Evolutionary conservation across 441 rosid genomes (phyloP).

Genomic region (Euphorbia neoarborescens): DNA sequence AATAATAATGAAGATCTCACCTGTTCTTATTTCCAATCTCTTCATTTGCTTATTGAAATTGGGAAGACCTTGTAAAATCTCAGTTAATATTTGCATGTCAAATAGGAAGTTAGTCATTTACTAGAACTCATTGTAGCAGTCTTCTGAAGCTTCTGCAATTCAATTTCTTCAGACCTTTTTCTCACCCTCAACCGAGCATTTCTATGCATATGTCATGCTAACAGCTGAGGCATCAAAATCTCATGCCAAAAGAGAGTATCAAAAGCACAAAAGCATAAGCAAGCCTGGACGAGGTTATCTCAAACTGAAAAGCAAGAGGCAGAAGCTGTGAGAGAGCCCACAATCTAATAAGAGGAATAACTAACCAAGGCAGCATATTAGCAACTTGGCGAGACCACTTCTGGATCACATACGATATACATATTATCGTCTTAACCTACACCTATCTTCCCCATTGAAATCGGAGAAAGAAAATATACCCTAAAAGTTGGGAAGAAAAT

Average conservation of each 20-base stretch:
- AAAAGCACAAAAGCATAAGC: conserved; percentile 84
- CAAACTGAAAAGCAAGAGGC: conserved; percentile 90
- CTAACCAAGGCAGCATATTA: conserved; percentile 98
- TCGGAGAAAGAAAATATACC: conserved; percentile 30
- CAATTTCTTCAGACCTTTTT: conserved; percentile 77
- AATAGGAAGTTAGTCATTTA: conserved; percentile 5
- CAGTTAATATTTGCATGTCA: conserved; percentile 16
- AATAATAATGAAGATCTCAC: conserved; percentile 27
- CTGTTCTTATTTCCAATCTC: conserved; percentile 66
- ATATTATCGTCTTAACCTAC: conserved; percentile 69
- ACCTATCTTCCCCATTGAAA: conserved; percentile 39
- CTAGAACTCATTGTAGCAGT: conserved; percentile 53
- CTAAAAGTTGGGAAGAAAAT: conserved; percentile 26
- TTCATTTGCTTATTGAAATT: conserved; percentile 83
- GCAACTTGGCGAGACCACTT: conserved; percentile 99
- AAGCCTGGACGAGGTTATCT: conserved; percentile 80
- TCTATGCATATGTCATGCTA: conserved; percentile 76
- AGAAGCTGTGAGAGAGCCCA: conserved; percentile 96
- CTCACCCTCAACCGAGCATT: conserved; percentile 73
- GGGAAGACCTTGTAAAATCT: conserved; percentile 63
- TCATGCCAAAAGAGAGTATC: conserved; percentile 91
- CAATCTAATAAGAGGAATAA: conserved; percentile 76
- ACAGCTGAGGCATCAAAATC: conserved; percentile 91
- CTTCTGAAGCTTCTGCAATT: conserved; percentile 78
- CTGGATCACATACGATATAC: conserved; percentile 93